Conservation (phyloP, 192 early-diverging fungal genomes). For the Neocallimastix lanati region DNA sequence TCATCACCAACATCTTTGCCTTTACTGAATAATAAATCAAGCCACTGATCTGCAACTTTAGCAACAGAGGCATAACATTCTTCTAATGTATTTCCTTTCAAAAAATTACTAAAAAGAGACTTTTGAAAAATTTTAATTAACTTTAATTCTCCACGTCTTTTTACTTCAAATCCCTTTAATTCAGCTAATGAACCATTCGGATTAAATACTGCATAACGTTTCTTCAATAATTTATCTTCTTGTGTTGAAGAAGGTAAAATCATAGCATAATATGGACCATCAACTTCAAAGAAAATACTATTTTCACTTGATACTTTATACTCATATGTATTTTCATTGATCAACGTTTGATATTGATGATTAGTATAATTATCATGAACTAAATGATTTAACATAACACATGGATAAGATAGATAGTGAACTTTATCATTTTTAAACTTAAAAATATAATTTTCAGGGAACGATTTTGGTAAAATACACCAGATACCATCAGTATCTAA, state of each 20-base stretch:
- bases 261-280: conserved; percentile 97
- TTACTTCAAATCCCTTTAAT: conserved; percentile 97
- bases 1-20: conserved; percentile 60
- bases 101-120: conserved; percentile 79
- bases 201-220: conserved; percentile 97
- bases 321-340: conserved; percentile 26
- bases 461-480: conserved; percentile 82
- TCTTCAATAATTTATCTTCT: conserved; percentile 91
- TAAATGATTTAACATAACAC: conserved; percentile 93
- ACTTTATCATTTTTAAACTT: conserved; percentile 59
- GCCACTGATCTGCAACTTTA: conserved; percentile 77
- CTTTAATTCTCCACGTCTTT: conserved; percentile 94
- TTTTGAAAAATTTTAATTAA: conserved; percentile 96
- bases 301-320: conserved; percentile 71
- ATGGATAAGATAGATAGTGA: conserved; percentile 83
- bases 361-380: conserved; percentile 93
- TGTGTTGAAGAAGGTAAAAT: conserved; percentile 86
- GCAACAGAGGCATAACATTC: conserved; percentile 85
- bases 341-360: conserved; percentile 80
- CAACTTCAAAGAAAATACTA: conserved; percentile 96
- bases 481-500: conserved; percentile 98
- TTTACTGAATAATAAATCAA: conserved; percentile 78
- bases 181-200: conserved; percentile 84
- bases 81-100: conserved; percentile 64
- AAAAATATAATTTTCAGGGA: conserved; percentile 86